A percentile compares a stretch with the other conserved stretches of the same genome.
These are phyloP conservation scores for Mucor racemosus DNA, from an alignment of 371 early-diverging fungal genomes.

Conservation along the genomic window DNA sequence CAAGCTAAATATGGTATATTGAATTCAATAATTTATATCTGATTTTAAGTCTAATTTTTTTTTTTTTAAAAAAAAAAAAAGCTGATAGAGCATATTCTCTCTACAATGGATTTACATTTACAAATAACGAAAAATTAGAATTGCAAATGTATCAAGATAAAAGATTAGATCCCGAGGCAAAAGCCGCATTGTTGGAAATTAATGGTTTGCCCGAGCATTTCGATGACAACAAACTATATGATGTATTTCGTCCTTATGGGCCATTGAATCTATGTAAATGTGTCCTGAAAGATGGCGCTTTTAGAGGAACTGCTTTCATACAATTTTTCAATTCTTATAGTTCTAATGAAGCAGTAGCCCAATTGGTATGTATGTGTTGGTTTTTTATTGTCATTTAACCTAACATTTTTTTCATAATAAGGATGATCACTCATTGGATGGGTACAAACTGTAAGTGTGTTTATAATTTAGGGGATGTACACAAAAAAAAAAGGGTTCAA, in stretches of 20 bases:
- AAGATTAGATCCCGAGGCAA: conserved; percentile 36
- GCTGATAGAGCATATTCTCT: conserved; percentile 48
- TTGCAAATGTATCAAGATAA: conserved; percentile 40
- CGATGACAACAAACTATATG: conserved; percentile 39
- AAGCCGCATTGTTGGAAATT: conserved; percentile 35
- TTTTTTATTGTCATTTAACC: not conserved
- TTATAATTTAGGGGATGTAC: not conserved
- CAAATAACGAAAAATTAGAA: conserved; percentile 37
- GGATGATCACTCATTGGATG: conserved; percentile 40
- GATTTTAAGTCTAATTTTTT: too few species aligned
- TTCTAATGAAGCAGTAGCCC: conserved; percentile 33
- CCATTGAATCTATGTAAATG: conserved; percentile 44
- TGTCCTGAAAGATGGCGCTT: conserved; percentile 28
- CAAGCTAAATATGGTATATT: conserved; percentile 32
- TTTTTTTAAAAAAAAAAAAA: conserved; percentile 10
- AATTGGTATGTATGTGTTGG: conserved; percentile 32
- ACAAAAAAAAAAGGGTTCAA: conserved; percentile 4
- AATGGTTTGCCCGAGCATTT: conserved; percentile 34
- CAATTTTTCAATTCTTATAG: conserved; percentile 43
- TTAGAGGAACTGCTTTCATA: conserved; percentile 37
- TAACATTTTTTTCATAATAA: conserved; percentile 18
- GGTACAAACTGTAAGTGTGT: conserved; percentile 42
- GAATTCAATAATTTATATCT: not conserved
- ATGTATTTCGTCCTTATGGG: conserved; percentile 48
- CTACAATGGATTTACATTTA: conserved; percentile 41